Evolutionary conservation across 2,329 filamentous ascomycete genomes (phyloP), one percentile per base, ranked within the genome.

Genomic region (Moelleriella libera): DNA sequence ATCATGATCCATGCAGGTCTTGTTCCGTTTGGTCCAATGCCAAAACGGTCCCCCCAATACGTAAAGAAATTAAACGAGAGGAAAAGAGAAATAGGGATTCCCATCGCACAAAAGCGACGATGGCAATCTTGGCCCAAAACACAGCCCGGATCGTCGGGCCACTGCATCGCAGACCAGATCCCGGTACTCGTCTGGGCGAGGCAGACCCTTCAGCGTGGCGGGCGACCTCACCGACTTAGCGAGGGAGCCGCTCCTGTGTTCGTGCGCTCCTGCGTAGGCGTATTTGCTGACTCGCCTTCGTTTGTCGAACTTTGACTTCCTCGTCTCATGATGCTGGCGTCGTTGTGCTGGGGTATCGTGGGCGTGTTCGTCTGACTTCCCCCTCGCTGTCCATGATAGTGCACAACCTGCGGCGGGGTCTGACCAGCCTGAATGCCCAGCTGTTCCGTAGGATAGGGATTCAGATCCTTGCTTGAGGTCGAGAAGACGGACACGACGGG

Each of bases 401-500:
- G 79, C 31, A 83, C 69, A 2, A 83, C 79, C 57, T 83, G 79
- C 8, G 79, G 79, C 30, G 78, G 78, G 12, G 73, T 68, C 58
- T 82, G 78, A 12, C 78, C 78, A 40, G 74, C 74, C 53, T 80
- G 75, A 2, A 76, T 72, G 12, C 78, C 79, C 5, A 83, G 64
- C 45, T 82, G 69, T 54, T 83, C 76, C 30, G 78, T 81, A 5
- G 80, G 80, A 56, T 83, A 83, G 0, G 76, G 80, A 55, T 83
- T 76, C 32, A 84, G 65, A 57, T 84, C 80, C 59, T 80, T 81
- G 63, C 79, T 83, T 8, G 80, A 83, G 2, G 80, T 84, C 37
- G 80, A 83, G 56, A 84, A 84, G 28, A 78, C 81, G 43, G 80
- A 83, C 42, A 83, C 75, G 28, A 83, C 68, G 5, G 80, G 80